These are phyloP conservation scores for Avena atlantica DNA, from an alignment of 176 grass and related monocot genomes.

Conservation along the genomic window DNA sequence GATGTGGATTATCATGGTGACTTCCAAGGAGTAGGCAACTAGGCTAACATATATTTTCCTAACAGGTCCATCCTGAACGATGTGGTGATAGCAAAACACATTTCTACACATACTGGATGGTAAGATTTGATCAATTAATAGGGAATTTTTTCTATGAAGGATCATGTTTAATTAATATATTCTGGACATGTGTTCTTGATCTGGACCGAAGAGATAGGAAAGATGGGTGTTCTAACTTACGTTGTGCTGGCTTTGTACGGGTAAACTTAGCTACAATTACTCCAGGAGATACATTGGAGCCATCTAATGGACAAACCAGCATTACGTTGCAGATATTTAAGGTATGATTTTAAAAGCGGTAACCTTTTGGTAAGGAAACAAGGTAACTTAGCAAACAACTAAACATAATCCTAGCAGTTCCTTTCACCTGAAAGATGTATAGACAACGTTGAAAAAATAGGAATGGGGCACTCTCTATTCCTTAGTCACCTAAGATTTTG, in stretches of 20 bases:
- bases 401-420: not conserved
- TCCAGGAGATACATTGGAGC: not conserved
- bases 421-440: not conserved
- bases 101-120: constrained; percentile 9
- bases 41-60: not conserved
- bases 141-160: not conserved
- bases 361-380: not conserved
- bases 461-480: not conserved
- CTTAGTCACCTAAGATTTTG: not conserved
- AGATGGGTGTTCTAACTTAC: not conserved
- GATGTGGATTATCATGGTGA: not conserved
- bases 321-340: constrained; percentile 36
- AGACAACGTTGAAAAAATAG: not conserved
- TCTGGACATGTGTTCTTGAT: not conserved
- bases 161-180: not conserved
- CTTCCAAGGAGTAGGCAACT: not conserved
- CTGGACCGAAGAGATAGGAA: not conserved
- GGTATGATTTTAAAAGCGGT: not conserved
- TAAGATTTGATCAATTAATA: not conserved
- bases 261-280: constrained; percentile 23
- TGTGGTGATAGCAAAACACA: constrained; percentile 22
- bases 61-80: not conserved
- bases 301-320: not conserved
- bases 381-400: not conserved
- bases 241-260: constrained; percentile 12